These are phyloP conservation scores for Backusella macrospora DNA, from an alignment of 192 early-diverging fungal genomes.

Conservation along the genomic window DNA sequence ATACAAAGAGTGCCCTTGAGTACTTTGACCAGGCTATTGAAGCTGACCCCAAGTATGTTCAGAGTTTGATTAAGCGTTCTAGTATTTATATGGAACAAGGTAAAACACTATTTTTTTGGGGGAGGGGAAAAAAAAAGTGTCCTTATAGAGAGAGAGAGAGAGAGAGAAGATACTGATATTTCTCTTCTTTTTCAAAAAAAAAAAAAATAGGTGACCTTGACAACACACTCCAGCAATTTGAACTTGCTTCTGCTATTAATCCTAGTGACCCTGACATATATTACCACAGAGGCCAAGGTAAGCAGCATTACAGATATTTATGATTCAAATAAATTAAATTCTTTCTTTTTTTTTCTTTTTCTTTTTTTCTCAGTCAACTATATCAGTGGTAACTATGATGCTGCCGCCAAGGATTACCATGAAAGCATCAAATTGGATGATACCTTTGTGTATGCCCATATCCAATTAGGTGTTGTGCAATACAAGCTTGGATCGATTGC, in stretches of 20 bases:
- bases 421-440: constrained; percentile 78
- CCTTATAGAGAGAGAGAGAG: too few species aligned
- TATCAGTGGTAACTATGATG: constrained; percentile 78
- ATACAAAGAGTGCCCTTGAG: constrained; percentile 68
- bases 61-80: constrained; percentile 88
- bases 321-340: too few species aligned
- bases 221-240: too few species aligned
- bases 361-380: too few species aligned
- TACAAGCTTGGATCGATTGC: constrained; percentile 86
- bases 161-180: too few species aligned
- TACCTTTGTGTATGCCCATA: constrained; percentile 86
- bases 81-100: constrained; percentile 87
- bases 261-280: constrained; percentile 84
- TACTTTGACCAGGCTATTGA: constrained; percentile 83
- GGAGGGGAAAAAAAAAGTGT: neutral
- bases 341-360: too few species aligned
- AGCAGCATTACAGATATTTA: too few species aligned
- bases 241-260: constrained; percentile 63
- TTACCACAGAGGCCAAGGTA: constrained; percentile 74
- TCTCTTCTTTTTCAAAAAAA: too few species aligned
- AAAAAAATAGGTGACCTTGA: too few species aligned
- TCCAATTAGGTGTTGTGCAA: constrained; percentile 92
- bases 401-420: constrained; percentile 84
- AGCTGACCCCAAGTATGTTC: constrained; percentile 75
- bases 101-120: too few species aligned